These are phyloP conservation scores for Lanmaoa pseudosensibilis DNA, from an alignment of 768 basidiomycete genomes.

Conservation along the genomic window DNA sequence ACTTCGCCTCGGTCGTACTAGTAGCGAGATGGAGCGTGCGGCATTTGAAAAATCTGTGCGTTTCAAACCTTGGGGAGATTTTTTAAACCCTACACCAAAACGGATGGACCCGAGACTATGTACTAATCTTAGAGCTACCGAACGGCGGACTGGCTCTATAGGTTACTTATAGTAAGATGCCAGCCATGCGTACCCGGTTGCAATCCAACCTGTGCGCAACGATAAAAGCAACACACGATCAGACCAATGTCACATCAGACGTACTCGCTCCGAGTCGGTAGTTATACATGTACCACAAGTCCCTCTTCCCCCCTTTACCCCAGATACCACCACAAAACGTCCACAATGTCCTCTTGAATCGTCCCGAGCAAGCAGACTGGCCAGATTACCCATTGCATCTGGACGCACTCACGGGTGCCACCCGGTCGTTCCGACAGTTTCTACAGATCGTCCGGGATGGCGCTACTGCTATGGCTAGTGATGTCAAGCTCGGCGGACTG, in stretches of 20 bases:
- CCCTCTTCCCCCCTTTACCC: conserved; percentile 55
- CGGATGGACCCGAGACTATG: too few relatives aligned
- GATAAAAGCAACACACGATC: conserved; percentile 1
- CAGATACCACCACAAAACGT: conserved; percentile 50
- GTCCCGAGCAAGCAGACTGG: conserved; percentile 55
- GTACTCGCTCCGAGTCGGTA: neutral
- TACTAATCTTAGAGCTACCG: too few relatives aligned
- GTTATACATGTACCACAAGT: conserved; percentile 53
- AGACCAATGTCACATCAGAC: neutral
- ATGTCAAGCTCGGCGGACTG: conserved; percentile 52
- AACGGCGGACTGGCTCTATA: too few relatives aligned
- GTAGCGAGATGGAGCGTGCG: too few relatives aligned
- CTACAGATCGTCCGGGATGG: conserved; percentile 50
- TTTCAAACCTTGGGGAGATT: too few relatives aligned
- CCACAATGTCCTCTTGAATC: conserved; percentile 53
- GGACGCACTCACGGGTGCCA: conserved; percentile 51
- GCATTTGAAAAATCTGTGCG: too few relatives aligned
- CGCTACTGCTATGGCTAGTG: conserved; percentile 56
- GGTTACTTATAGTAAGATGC: too few relatives aligned
- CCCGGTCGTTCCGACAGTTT: conserved; percentile 49
- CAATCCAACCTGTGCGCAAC: neutral
- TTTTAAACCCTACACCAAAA: too few relatives aligned
- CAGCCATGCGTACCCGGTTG: too few relatives aligned
- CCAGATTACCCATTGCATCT: conserved; percentile 57
- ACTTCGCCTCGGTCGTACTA: too few relatives aligned